Base-by-base conservation (phyloP, 768 basidiomycete species). In the Leucocoprinus birnbaumii region DNA sequence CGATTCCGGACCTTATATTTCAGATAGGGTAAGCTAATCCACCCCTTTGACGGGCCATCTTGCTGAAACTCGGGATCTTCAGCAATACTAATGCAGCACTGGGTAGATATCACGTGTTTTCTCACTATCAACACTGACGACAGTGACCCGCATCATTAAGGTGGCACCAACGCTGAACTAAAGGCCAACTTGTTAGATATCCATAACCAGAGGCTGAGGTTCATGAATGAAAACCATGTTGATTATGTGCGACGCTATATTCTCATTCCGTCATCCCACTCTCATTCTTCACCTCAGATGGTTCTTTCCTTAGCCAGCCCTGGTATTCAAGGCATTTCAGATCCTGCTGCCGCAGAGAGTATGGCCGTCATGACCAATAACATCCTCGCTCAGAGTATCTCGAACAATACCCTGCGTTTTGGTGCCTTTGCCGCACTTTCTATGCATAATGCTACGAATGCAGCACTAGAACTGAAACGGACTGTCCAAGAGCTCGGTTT, bases 361-460 rank as follows among this genome's bases (percentile, higher is more conserved):
- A 60, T 72, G 61, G 74, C 76, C 2, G 57, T 67, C 10, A 61
- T 56, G 2, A 66, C 72, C 5, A 75, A 78, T 51, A 65, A 78
- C 51, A 59, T 66, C 37, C 61, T 77, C 6, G 73, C 73, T 16
- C 64, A 63, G 10, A 57, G 59, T 2, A 77, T 77, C 24, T 53
- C 72, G 7, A 77, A 75, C 42, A 71, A 71, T 40, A 74, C 73
- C 0, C 62, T 62, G 19, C 66, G 75, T 3, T 77, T 78, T 44
- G 74, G 74, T 7, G 75, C 62, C 5, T 77, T 77, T 56, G 76
- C 74, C 7, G 61, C 75, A 3, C 53, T 78, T 7, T 63, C 75
- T 2, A 78, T 78, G 76, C 74, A 77, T 44, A 72, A 78, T 49
- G 73, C 75, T n/a, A 69, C 71, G 1, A 62, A 61, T 21, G 76